Conservation (phyloP, 257 asterid genomes). For the Lycium barbarum region DNA sequence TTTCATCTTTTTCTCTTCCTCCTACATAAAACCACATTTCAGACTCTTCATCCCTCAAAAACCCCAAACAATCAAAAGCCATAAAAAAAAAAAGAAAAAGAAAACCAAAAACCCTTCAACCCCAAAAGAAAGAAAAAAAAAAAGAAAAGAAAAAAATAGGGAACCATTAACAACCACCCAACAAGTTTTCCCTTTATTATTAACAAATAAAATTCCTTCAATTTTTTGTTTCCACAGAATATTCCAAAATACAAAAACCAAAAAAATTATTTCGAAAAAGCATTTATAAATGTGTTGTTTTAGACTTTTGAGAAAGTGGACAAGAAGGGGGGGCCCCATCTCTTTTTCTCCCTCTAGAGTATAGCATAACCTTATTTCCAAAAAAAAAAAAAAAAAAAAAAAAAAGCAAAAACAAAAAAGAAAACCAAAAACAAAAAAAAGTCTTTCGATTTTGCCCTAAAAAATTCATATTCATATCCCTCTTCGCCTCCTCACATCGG, state of each 20-base stretch:
- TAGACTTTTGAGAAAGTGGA: conserved; percentile 34
- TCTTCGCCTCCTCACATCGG: conserved; percentile 37
- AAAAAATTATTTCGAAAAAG: not conserved
- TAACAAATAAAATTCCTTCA: not conserved
- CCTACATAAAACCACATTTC: not conserved
- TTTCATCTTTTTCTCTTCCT: not conserved
- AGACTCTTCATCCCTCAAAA: not conserved
- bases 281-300: conserved; percentile 21
- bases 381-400: not conserved
- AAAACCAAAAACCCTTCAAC: not conserved
- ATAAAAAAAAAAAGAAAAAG: not conserved
- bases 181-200: not conserved
- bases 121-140: not conserved
- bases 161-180: not conserved
- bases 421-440: no score
- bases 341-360: not conserved
- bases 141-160: not conserved
- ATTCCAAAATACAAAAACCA: not conserved
- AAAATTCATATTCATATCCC: conserved; percentile 30
- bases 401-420: not conserved
- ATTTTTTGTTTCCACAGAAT: conserved; percentile 12
- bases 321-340: conserved; percentile 38
- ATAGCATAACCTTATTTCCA: not conserved
- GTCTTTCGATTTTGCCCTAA: conserved; percentile 27
- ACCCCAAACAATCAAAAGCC: not conserved